Conservation (phyloP, 768 basidiomycete species). For the Mycena filopes region DNA sequence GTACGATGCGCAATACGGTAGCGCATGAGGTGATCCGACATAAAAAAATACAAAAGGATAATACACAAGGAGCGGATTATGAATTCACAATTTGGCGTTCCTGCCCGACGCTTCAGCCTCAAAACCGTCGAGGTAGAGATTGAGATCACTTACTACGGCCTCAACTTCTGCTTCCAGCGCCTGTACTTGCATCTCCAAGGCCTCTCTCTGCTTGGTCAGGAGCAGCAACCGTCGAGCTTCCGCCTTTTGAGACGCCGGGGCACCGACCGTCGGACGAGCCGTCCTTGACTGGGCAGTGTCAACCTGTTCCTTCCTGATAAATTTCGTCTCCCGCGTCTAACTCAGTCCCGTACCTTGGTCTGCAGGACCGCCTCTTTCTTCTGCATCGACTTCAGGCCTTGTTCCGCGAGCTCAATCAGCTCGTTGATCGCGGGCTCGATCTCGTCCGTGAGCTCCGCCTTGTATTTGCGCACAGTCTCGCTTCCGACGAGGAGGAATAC, state of each 20-base stretch:
- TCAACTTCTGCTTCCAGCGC: slow-evolving; percentile 72
- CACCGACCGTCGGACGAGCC: slow-evolving; percentile 55
- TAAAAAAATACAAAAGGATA: neutral
- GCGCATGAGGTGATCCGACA: no score
- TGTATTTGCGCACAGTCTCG: slow-evolving; percentile 76
- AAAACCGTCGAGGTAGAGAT: no score
- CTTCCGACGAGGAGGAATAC: slow-evolving; percentile 82
- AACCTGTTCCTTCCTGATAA: slow-evolving; percentile 51
- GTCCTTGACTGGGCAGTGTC: slow-evolving; percentile 64
- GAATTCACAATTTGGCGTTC: slow-evolving; percentile 2
- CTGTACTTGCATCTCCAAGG: slow-evolving; percentile 70
- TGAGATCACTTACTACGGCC: slow-evolving; percentile 54
- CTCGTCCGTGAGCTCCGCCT: slow-evolving; percentile 79
- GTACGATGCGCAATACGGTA: neutral
- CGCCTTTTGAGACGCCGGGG: slow-evolving; percentile 68
- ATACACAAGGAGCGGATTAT: neutral
- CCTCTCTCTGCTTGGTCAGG: slow-evolving; percentile 72
- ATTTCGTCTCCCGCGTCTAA: neutral
- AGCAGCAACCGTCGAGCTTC: slow-evolving; percentile 74
- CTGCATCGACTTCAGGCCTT: slow-evolving; percentile 67
- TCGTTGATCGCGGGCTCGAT: slow-evolving; percentile 85
- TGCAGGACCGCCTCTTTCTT: slow-evolving; percentile 72
- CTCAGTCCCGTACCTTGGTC: slow-evolving; percentile 62
- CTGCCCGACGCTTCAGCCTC: neutral
- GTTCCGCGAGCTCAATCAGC: slow-evolving; percentile 76